Base-by-base conservation (phyloP, 495 filamentous ascomycete genomes). In the Immersiella caudata region DNA sequence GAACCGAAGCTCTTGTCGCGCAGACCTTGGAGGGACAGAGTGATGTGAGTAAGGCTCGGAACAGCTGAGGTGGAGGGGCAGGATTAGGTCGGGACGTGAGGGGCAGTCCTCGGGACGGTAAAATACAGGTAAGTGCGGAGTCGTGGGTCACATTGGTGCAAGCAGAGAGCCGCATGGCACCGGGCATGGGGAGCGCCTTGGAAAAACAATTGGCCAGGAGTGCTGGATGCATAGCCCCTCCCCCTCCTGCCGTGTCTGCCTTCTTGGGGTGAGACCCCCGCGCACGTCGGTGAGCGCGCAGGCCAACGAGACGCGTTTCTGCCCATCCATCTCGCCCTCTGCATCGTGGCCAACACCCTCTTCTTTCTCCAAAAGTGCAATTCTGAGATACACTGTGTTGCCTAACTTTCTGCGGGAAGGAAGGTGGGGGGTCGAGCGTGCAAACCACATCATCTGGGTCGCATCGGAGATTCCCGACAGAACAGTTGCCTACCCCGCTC, bases 21-120 rank as follows among this genome's bases (percentile, higher is more conserved):
- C 22, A 18, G 61, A 5, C 24, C 61, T 29, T 5, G 56, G 56
- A 59, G 18, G 33, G 14, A 14, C 56, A 14, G 26, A 27, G 56
- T 26, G n/a, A n/a, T 33, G 24, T 46, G 40, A 12, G 40, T 14
- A 46, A 46, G 40, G 40, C 40, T 46, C 40, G 4, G 16, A 46
- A 14, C 2, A 46, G 11, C 11, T 46, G 40, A 46, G 40, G 11
- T 56, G 55, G 55, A 58, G 55, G 33, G 56, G 33, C 26, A 33
- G 56, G 27, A 59, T 59, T 25, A 27, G 24, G 50, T n/a, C 49
- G 14, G 49, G 14, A n/a, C 54, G 14, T 22, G 56, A 59, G 56
- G 26, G 27, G 21, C 26, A 59, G 25, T n/a, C 18, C 24, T 29
- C 22, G 56, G 9, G 22, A 20, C 56, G 56, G 33, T 59, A 27